A percentile compares a stretch with the other conserved stretches of the same genome.
Conservation (phyloP, 2,329 filamentous ascomycete genomes). For the Fusarium pseudoanthophilum region DNA sequence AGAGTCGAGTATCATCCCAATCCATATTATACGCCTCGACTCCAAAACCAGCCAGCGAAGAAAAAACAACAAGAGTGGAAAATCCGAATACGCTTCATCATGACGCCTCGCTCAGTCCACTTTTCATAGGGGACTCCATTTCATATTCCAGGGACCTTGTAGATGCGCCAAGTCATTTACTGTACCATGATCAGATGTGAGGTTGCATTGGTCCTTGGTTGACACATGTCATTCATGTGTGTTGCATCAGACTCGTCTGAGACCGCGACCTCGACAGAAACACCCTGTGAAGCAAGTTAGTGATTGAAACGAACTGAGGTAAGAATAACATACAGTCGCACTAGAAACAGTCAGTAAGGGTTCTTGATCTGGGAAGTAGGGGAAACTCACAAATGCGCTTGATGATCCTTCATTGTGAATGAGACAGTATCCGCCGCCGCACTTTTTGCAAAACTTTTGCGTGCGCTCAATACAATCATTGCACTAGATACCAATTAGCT, state of each 20-base stretch:
- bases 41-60: slow-evolving; percentile 10
- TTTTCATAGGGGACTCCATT: neutral
- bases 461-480: slow-evolving; percentile 77
- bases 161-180: slow-evolving; percentile 10
- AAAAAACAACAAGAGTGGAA: neutral
- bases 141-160: slow-evolving; percentile 21
- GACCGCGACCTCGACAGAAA: slow-evolving; percentile 49
- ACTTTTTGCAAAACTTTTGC: slow-evolving; percentile 77
- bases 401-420: slow-evolving; percentile 86
- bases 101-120: slow-evolving; percentile 17
- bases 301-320: neutral
- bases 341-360: slow-evolving; percentile 50
- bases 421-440: slow-evolving; percentile 83
- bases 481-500: slow-evolving; percentile 64
- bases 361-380: neutral
- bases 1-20: slow-evolving; percentile 33
- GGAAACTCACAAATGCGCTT: slow-evolving; percentile 62
- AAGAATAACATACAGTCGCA: slow-evolving; percentile 57
- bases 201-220: slow-evolving; percentile 9
- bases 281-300: slow-evolving; percentile 45
- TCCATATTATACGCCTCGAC: slow-evolving; percentile 19
- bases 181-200: slow-evolving; percentile 11
- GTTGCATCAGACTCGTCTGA: slow-evolving; percentile 39
- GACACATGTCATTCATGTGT: neutral
- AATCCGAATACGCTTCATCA: neutral